Evolutionary conservation across 2,329 filamentous ascomycete species (phyloP).

Genomic region (Fusarium haematococcum): DNA sequence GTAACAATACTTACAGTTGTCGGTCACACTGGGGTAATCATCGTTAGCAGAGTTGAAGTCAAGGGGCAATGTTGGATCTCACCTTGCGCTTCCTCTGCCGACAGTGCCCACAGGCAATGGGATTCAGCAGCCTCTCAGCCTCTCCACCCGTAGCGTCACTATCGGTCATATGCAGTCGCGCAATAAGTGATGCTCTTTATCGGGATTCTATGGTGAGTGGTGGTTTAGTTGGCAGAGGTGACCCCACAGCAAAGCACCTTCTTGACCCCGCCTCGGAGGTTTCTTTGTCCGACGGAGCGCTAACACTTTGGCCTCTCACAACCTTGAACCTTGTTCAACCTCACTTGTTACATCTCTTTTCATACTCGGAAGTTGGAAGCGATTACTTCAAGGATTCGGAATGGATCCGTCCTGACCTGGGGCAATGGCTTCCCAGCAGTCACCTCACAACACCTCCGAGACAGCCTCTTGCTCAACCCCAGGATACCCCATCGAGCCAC

Average conservation of each 20-base stretch:
- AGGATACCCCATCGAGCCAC: slow-evolving; percentile 34
- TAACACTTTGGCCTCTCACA: slow-evolving; percentile 4
- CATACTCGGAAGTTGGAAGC: not conserved
- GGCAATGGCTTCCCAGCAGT: slow-evolving; percentile 45
- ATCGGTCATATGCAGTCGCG: slow-evolving; percentile 30
- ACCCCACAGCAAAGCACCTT: not conserved
- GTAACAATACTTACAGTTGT: slow-evolving; percentile 22
- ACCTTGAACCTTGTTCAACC: not conserved
- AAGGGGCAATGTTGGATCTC: not conserved
- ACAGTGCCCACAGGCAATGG: slow-evolving; percentile 50
- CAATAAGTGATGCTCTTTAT: slow-evolving; percentile 6
- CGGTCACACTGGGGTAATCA: slow-evolving; percentile 35
- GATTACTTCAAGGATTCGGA: not conserved
- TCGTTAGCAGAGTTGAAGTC: not conserved
- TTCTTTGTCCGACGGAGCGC: slow-evolving; percentile 43
- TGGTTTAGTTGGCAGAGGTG: slow-evolving; percentile 1
- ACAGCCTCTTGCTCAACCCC: slow-evolving; percentile 40
- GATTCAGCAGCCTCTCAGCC: slow-evolving; percentile 37
- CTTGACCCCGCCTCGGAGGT: slow-evolving; percentile 42
- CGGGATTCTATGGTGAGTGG: not conserved
- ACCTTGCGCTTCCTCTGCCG: slow-evolving; percentile 50
- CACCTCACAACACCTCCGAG: slow-evolving; percentile 46
- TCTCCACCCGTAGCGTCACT: slow-evolving; percentile 14
- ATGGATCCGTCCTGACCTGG: slow-evolving; percentile 9
- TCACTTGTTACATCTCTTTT: not conserved